Evolutionary conservation across 768 basidiomycete species (phyloP).

Genomic region (Tephrocybe sp.): DNA sequence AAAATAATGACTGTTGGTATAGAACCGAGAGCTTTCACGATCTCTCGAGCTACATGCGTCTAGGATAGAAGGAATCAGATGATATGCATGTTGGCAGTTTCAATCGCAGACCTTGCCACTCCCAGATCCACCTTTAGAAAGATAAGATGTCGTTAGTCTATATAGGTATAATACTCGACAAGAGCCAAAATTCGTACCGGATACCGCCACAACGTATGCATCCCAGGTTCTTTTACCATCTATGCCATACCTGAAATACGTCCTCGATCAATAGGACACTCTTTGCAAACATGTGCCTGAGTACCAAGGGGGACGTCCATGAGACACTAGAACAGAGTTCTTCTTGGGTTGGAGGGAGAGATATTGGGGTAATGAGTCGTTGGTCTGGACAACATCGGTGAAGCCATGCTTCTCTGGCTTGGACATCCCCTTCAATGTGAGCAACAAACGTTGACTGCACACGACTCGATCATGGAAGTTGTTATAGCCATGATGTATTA

Average conservation of each 20-base stretch:
- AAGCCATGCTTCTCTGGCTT: slow-evolving; percentile 17
- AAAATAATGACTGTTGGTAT: slow-evolving; percentile 89
- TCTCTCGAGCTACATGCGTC: slow-evolving; percentile 86
- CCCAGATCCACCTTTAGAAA: slow-evolving; percentile 67
- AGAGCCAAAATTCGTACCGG: slow-evolving; percentile 47
- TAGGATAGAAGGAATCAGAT: slow-evolving; percentile 23
- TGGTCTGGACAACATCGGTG: slow-evolving; percentile 7
- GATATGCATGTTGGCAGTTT: not conserved
- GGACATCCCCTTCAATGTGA: slow-evolving; percentile 16
- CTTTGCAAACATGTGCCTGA: not conserved
- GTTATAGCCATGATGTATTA: slow-evolving; percentile 5
- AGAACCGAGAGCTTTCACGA: slow-evolving; percentile 76
- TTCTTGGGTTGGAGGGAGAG: slow-evolving; percentile 47
- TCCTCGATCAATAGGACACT: slow-evolving; percentile 6
- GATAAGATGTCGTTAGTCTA: not conserved
- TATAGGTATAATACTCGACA: not conserved
- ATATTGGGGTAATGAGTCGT: slow-evolving; percentile 11
- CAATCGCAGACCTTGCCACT: slow-evolving; percentile 69
- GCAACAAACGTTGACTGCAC: slow-evolving; percentile 1
- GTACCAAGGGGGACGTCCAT: slow-evolving; percentile 85
- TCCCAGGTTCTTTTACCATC: slow-evolving; percentile 66
- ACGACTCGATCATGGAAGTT: not conserved
- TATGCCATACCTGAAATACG: slow-evolving; percentile 63
- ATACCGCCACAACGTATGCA: slow-evolving; percentile 84
- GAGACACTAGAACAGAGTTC: slow-evolving; percentile 78